Base-by-base conservation (phyloP, 2,329 filamentous ascomycete species). In the Ceratocystis cubensis region DNA sequence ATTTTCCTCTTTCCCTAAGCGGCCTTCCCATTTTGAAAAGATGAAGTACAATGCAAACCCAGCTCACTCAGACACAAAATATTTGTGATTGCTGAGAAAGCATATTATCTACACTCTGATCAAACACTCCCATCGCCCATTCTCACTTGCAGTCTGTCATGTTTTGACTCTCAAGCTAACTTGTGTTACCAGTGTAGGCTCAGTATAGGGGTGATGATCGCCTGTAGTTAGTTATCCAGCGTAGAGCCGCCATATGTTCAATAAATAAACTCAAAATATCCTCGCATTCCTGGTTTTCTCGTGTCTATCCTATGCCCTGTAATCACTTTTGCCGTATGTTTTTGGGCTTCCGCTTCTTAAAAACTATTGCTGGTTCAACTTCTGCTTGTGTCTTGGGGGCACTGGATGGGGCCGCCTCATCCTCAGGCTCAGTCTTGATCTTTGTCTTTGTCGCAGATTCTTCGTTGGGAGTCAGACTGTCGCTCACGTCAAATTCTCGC, bases 331-430 rank as follows among this genome's bases (percentile, higher is more conserved):
- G 81, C 22, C 84, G 81, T 45, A 85, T 79, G 63, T 80, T 82
- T 77, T 85, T 88, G 15, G 84, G 79, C 72, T 91, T 93, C 65
- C 89, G 79, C 77, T 91, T 92, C 76, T 92, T 93, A 76, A 93
- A 94, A 2, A 91, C 78, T 78, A 67, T 37, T 22, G 62, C 56
- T 1, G 66, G 2, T 82, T 79, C 10, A 78, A 72, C 2, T 73
- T 64, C 25, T 69, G 71, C 17, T 17, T n/a, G 37, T 71, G 20
- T 46, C 68, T 17, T 69, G 70, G 56, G 25, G 2, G 33, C 6
- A 15, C 25, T 25, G 3, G 15, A 25, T 15, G 75, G 74, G 1
- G 22, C 22, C 22, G 70, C 68, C 65, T 73, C 73, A 2, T 70
- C 66, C 15, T 70, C 61, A 4, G 46, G 69, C 20, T 71, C 70